These are phyloP conservation scores for Blastobotrys chiropterorum DNA, from an alignment of 805 yeast genomes.

Conservation along the genomic window DNA sequence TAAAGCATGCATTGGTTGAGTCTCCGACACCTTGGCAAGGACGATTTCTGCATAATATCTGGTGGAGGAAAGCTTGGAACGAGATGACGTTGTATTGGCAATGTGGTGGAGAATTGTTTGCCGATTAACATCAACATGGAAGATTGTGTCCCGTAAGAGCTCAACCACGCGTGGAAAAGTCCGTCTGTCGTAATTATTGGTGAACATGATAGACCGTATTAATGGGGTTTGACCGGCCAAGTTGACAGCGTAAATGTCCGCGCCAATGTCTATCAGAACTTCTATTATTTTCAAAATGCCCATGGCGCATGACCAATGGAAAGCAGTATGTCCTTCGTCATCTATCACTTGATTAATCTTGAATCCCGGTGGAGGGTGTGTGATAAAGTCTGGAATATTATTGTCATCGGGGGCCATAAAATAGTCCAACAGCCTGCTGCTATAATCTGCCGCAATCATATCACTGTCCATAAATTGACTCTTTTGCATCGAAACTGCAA, in stretches of 20 bases:
- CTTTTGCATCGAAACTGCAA: constrained; percentile 2
- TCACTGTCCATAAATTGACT: constrained; percentile 8
- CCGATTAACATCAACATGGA: constrained; percentile 63
- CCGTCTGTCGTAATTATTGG: constrained; percentile 76
- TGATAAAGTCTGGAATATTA: constrained; percentile 56
- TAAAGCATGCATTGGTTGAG: constrained; percentile 51
- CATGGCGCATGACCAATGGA: constrained; percentile 98
- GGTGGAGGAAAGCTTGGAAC: constrained; percentile 69
- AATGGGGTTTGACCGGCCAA: constrained; percentile 81
- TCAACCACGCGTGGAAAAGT: constrained; percentile 77
- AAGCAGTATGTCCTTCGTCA: constrained; percentile 88
- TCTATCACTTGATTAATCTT: constrained; percentile 78
- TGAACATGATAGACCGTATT: constrained; percentile 77
- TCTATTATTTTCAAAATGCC: constrained; percentile 77
- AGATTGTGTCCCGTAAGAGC: constrained; percentile 66
- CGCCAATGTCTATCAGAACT: constrained; percentile 68
- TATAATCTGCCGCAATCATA: constrained; percentile 16
- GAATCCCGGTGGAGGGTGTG: constrained; percentile 58
- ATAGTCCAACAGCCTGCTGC: constrained; percentile 43
- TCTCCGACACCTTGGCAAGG: constrained; percentile 64
- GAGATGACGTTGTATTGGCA: constrained; percentile 60
- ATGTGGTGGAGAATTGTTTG: constrained; percentile 85
- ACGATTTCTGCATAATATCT: constrained; percentile 74
- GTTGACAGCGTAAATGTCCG: constrained; percentile 54
- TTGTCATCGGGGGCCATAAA: constrained; percentile 54